phyloP scores from a whole-genome alignment of 1,139 yeast species.

The Saccharomyces uvarum region DNA sequence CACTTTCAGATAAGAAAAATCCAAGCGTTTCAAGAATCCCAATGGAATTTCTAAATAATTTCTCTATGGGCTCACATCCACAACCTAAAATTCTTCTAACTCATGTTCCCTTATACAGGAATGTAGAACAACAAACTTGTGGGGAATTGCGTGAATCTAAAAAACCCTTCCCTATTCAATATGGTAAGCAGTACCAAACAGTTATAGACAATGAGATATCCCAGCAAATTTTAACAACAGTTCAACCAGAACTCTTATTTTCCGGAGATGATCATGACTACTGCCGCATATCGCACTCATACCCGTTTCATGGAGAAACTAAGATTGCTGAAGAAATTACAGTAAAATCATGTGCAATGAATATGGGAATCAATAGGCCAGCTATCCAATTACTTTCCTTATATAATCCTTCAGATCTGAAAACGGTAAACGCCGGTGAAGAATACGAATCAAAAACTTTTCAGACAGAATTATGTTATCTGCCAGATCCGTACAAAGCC shows the following conservation, averaged over 20 bases:
- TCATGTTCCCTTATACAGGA: constrained; percentile 73
- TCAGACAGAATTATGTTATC: constrained; percentile 41
- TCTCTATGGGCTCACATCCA: constrained; percentile 27
- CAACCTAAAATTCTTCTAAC: constrained; percentile 64
- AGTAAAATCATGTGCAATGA: constrained; percentile 85
- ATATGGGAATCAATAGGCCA: constrained; percentile 78
- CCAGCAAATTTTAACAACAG: constrained; percentile 43
- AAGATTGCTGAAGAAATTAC: constrained; percentile 63
- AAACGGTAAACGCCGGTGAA: constrained; percentile 7
- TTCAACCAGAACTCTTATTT: constrained; percentile 63
- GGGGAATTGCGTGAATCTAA: constrained; percentile 64
- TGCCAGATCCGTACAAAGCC: constrained; percentile 63
- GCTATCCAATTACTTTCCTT: constrained; percentile 79
- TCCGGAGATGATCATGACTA: constrained; percentile 97
- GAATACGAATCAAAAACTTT: constrained; percentile 13
- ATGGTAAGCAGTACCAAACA: constrained; percentile 76
- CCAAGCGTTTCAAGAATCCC: constrained; percentile 40
- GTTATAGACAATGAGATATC: constrained; percentile 55
- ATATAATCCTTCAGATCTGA: constrained; percentile 37
- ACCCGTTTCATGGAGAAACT: constrained; percentile 30
- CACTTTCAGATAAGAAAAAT: constrained; percentile 51
- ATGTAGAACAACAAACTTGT: constrained; percentile 46
- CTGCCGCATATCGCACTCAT: constrained; percentile 66
- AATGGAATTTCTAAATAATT: constrained; percentile 27
- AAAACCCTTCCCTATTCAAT: constrained; percentile 53